Conservation (phyloP, 805 yeast species). For the Ogataea sp. region DNA sequence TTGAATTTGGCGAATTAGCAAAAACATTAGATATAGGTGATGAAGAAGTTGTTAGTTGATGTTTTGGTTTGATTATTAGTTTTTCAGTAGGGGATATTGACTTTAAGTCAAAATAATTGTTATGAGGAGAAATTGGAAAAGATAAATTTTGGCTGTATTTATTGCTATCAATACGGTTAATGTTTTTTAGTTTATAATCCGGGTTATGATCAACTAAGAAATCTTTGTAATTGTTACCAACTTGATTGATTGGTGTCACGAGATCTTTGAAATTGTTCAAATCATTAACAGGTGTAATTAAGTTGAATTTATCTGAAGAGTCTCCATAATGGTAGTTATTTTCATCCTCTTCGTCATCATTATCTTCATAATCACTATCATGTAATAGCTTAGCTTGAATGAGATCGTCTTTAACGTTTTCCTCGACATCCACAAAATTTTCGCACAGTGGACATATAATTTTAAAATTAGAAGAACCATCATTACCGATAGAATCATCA, state of each 20-base stretch:
- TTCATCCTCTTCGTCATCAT: conserved; percentile 5
- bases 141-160: background rate
- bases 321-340: too few relatives aligned
- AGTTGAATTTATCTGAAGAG: too few relatives aligned
- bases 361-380: conserved; percentile 1
- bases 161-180: background rate
- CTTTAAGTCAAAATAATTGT: too few relatives aligned
- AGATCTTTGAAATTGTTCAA: background rate
- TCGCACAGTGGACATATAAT: conserved; percentile 18
- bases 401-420: conserved; percentile 9
- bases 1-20: background rate
- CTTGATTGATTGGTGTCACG: conserved; percentile 17
- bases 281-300: conserved; percentile 6
- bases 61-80: too few relatives aligned
- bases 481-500: background rate
- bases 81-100: too few relatives aligned
- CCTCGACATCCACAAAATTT: conserved; percentile 6
- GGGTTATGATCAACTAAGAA: background rate
- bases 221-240: conserved; percentile 11
- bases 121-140: too few relatives aligned
- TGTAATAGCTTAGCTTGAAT: conserved; percentile 7
- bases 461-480: too few relatives aligned
- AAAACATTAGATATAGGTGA: background rate
- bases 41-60: background rate
- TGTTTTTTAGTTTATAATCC: background rate